A percentile compares a stretch with the other conserved stretches of the same genome.
Conservation (phyloP, 768 basidiomycete species). For the Phaeotremella skinneri region DNA sequence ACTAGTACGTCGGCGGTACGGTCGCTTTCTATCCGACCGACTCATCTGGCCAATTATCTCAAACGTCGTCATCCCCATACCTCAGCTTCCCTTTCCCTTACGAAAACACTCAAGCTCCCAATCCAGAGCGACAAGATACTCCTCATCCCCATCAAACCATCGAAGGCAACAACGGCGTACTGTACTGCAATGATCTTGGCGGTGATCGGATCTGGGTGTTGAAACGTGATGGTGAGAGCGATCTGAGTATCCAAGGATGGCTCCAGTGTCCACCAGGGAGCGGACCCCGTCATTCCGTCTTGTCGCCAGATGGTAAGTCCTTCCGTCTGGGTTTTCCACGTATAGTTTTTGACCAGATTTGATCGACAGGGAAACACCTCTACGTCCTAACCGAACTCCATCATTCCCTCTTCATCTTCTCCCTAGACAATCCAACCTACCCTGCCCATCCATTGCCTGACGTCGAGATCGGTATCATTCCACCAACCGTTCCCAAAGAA, state of each 20-base stretch:
- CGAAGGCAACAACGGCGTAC: conserved; percentile 55
- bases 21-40: conserved; percentile 62
- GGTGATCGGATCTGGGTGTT: conserved; percentile 64
- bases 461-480: conserved; percentile 36
- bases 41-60: conserved; percentile 31
- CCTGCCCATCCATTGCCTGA: conserved; percentile 35
- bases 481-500: conserved; percentile 34
- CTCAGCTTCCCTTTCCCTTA: conserved; percentile 44
- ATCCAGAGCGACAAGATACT: conserved; percentile 64
- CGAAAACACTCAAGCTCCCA: conserved; percentile 59
- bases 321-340: not conserved
- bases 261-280: conserved; percentile 54
- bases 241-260: conserved; percentile 59
- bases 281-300: conserved; percentile 38
- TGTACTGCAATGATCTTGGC: conserved; percentile 74
- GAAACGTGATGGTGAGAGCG: conserved; percentile 55
- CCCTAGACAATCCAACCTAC: conserved; percentile 22
- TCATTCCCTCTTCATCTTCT: conserved; percentile 38
- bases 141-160: conserved; percentile 77
- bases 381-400: conserved; percentile 48
- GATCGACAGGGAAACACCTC: conserved; percentile 41
- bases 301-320: conserved; percentile 34
- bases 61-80: conserved; percentile 45
- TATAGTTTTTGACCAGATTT: not conserved
- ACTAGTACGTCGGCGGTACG: conserved; percentile 68